A percentile compares a stretch with the other conserved stretches of the same genome.
phyloP scores from a whole-genome alignment of 306 rosid species.

The Quercus dentata region DNA sequence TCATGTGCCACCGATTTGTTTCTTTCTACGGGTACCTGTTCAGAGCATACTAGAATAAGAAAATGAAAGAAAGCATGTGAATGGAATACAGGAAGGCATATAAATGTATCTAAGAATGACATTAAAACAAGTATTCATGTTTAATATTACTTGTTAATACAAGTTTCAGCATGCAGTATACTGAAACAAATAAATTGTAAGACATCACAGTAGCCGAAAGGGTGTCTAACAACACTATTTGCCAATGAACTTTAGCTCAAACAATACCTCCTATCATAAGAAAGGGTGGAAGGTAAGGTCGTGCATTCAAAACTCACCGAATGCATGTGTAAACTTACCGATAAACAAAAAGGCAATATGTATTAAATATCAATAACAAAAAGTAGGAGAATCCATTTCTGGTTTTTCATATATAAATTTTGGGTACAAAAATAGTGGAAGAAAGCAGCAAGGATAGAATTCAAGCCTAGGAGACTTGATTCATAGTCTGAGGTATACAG shows the following conservation, averaged over 20 bases:
- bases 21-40: slow-evolving; percentile 49
- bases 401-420: neutral
- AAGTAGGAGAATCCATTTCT: neutral
- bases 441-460: neutral
- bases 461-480: neutral
- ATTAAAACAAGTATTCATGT: too few species aligned
- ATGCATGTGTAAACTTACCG: too few species aligned
- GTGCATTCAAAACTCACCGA: neutral
- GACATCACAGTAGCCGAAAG: too few species aligned
- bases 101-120: neutral
- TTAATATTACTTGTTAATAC: too few species aligned
- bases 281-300: neutral
- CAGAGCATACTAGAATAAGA: slow-evolving; percentile 22
- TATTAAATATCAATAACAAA: too few species aligned
- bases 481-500: neutral
- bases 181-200: neutral
- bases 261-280: too few species aligned
- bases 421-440: neutral
- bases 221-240: too few species aligned
- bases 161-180: too few species aligned
- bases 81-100: neutral
- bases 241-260: too few species aligned
- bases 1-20: slow-evolving; percentile 23
- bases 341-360: too few species aligned
- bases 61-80: slow-evolving; percentile 1